Evolutionary conservation across 1,139 yeast genomes (phyloP).

Genomic region (Hemisphaericaspora xylofermentans): DNA sequence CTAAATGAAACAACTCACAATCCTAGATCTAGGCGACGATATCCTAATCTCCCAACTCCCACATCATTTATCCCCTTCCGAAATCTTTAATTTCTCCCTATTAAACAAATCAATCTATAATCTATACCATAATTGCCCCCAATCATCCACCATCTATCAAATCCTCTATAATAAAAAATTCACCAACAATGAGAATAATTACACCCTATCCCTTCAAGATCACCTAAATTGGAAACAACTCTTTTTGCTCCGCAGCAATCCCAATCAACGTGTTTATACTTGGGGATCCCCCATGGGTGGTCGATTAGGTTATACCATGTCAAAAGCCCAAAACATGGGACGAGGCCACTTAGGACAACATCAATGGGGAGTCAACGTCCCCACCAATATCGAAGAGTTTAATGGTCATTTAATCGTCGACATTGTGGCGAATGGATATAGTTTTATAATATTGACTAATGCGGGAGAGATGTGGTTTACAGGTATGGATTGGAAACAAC

Average conservation of each 20-base stretch:
- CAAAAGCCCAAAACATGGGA: slow-evolving; percentile 25
- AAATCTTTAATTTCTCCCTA: slow-evolving; percentile 47
- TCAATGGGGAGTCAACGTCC: slow-evolving; percentile 37
- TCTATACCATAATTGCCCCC: slow-evolving; percentile 25
- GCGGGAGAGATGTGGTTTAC: slow-evolving; percentile 55
- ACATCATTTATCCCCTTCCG: slow-evolving; percentile 40
- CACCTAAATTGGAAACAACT: slow-evolving; percentile 52
- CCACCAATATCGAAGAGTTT: slow-evolving; percentile 36
- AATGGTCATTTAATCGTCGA: slow-evolving; percentile 47
- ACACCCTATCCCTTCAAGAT: slow-evolving; percentile 42
- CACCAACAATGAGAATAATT: slow-evolving; percentile 17
- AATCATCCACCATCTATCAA: slow-evolving; percentile 43
- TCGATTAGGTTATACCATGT: slow-evolving; percentile 54
- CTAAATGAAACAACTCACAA: slow-evolving; percentile 8
- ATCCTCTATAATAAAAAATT: slow-evolving; percentile 51
- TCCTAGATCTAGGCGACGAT: slow-evolving; percentile 41
- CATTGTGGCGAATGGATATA: slow-evolving; percentile 65
- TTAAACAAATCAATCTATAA: slow-evolving; percentile 30
- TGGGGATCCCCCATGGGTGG: slow-evolving; percentile 64
- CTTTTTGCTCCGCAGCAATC: slow-evolving; percentile 41
- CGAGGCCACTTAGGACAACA: slow-evolving; percentile 15
- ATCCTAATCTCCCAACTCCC: slow-evolving; percentile 42
- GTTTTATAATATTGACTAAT: slow-evolving; percentile 59
- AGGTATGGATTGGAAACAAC: slow-evolving; percentile 51
- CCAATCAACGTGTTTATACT: slow-evolving; percentile 48